Evolutionary conservation across 257 asterid genomes (phyloP).

Genomic region (Echites panduratus): DNA sequence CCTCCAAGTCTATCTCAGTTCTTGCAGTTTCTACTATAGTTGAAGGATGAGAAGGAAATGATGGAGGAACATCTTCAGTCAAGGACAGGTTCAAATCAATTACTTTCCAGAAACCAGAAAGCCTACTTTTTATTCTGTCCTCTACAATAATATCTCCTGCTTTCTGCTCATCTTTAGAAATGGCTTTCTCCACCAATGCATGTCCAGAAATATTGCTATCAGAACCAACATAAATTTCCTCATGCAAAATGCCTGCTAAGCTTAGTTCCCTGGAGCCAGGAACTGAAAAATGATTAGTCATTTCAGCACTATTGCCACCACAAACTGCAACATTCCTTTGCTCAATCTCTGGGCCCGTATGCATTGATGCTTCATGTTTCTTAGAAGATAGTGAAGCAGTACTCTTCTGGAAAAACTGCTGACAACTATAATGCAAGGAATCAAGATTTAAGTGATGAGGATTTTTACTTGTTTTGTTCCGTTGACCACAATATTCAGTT

Average conservation of each 20-base stretch:
- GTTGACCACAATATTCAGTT: conserved; percentile 30
- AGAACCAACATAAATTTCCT: conserved; percentile 7
- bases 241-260: conserved; percentile 12
- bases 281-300: conserved; percentile 22
- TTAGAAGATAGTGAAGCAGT: conserved; percentile 20
- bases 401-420: conserved; percentile 39
- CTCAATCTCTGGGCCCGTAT: conserved; percentile 8
- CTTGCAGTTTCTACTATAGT: conserved; percentile 32
- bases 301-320: conserved; percentile 14
- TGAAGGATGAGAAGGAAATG: conserved; percentile 30
- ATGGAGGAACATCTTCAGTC: conserved; percentile 44
- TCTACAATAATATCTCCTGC: conserved; percentile 16
- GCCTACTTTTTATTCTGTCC: conserved; percentile 17
- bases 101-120: conserved; percentile 35
- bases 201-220: conserved; percentile 5
- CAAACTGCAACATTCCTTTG: conserved; percentile 14
- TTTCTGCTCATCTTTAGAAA: conserved; percentile 12
- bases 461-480: conserved; percentile 23
- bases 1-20: conserved; percentile 51
- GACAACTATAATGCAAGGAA: conserved; percentile 51
- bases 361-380: conserved; percentile 24
- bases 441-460: conserved; percentile 62
- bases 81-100: conserved; percentile 68
- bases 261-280: conserved; percentile 13
- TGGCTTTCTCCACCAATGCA: conserved; percentile 14